Base-by-base conservation (phyloP, 371 early-diverging fungal genomes). In the Zopfochytrium polystomum region DNA sequence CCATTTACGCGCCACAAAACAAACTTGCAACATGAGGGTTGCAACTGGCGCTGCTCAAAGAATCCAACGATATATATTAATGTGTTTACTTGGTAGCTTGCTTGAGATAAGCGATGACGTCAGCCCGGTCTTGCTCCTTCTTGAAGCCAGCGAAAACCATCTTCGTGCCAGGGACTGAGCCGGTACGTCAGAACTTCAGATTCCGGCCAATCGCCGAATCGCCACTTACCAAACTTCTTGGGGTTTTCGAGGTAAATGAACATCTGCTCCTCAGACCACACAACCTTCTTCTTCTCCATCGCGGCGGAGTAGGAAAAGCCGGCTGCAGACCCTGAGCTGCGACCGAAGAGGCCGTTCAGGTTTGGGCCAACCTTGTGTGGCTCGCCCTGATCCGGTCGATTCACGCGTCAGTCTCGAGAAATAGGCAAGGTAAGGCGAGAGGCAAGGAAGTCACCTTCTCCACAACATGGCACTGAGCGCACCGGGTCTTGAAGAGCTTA, bases 131-230 rank as follows among this genome's bases (percentile, higher is more conserved):
- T 32, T 66, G 44, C 23, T 65, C 67, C 70, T 96, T 96, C 90
- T 96, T 96, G 86, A 96, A 92, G 48, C 97, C 97, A 71, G 94
- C 93, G 73, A 95, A 95, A 61, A 93, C 93, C 96, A 97, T 95
- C 90, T 93, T 94, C 77, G 98, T 80, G 89, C 92, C 94, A 92
- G 93, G 87, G 89, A 91, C 78, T 93, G 91, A 70, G n/a, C n/a
- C n/a, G n/a, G n/a, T n/a, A n/a, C n/a, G n/a, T n/a, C n/a, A n/a
- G n/a, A n/a, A n/a, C n/a, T n/a, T n/a, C n/a, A n/a, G n/a, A n/a
- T n/a, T n/a, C n/a, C n/a, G n/a, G n/a, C n/a, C n/a, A n/a, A n/a
- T n/a, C n/a, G n/a, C n/a, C n/a, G n/a, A n/a, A n/a, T n/a, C n/a
- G n/a, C 42, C 92, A 94, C 49, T 90, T 91, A 70, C 95, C 93